Conservation (phyloP, 2,329 filamentous ascomycete species). For the Fusarium setosum region DNA sequence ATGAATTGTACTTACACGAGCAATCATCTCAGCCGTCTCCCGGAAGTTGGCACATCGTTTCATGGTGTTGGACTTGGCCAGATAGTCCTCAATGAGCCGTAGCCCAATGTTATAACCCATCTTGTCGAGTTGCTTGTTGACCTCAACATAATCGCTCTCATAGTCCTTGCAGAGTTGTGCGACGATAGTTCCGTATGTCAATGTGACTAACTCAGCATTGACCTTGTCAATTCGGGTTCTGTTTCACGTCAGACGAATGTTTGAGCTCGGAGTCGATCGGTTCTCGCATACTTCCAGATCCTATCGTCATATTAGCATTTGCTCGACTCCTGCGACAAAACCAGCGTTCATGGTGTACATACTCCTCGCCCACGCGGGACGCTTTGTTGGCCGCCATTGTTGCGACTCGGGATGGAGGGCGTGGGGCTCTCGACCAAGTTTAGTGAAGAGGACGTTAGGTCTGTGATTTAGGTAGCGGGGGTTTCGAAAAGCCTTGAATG, state of each 20-base stretch:
- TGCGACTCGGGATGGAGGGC: slow-evolving; percentile 8
- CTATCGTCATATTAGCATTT: slow-evolving; percentile 60
- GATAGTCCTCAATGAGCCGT: slow-evolving; percentile 95
- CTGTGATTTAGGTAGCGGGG: too few species aligned
- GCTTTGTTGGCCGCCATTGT: slow-evolving; percentile 71
- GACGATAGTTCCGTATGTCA: slow-evolving; percentile 98
- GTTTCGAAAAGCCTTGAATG: background rate
- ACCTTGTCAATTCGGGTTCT: slow-evolving; percentile 97
- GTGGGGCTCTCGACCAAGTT: background rate
- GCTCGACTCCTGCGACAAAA: slow-evolving; percentile 4
- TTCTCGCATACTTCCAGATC: slow-evolving; percentile 86
- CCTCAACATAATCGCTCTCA: slow-evolving; percentile 91
- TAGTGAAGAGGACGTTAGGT: background rate
- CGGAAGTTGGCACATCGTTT: slow-evolving; percentile 92
- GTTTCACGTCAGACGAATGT: slow-evolving; percentile 30
- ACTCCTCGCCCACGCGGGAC: slow-evolving; percentile 72
- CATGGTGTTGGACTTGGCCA: slow-evolving; percentile 92
- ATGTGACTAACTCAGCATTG: slow-evolving; percentile 95
- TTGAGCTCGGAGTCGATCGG: background rate
- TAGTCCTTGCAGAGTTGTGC: slow-evolving; percentile 97
- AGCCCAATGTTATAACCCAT: slow-evolving; percentile 99
- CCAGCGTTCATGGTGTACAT: slow-evolving; percentile 45
- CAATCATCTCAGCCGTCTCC: slow-evolving; percentile 96
- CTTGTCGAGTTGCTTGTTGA: slow-evolving; percentile 97
- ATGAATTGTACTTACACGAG: slow-evolving; percentile 72